A percentile compares a stretch with the other conserved stretches of the same genome.
Evolutionary conservation across 2,329 filamentous ascomycete species (phyloP).

Genomic region (Alternaria solani): DNA sequence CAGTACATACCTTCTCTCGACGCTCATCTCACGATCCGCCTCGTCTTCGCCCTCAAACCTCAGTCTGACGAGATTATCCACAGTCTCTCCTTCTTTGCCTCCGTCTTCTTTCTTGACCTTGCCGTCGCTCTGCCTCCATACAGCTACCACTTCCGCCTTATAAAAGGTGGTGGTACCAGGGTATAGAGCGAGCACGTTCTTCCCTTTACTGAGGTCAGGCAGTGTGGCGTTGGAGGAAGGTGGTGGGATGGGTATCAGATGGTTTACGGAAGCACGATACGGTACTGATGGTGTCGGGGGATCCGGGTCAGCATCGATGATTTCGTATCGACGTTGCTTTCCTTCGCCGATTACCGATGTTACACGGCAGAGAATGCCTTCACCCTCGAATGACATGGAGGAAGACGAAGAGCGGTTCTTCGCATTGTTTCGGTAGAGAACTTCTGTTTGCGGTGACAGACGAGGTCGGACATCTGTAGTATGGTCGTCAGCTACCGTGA

Average conservation of each 20-base stretch:
- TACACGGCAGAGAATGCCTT: constrained; percentile 61
- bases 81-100: constrained; percentile 51
- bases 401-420: constrained; percentile 43
- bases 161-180: constrained; percentile 64
- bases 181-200: constrained; percentile 60
- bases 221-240: constrained; percentile 52
- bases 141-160: constrained; percentile 58
- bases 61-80: constrained; percentile 53
- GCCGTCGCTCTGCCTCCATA: constrained; percentile 48
- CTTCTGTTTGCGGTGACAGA: constrained; percentile 55
- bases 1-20: constrained; percentile 61
- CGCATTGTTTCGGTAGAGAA: constrained; percentile 60
- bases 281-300: constrained; percentile 49
- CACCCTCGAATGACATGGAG: constrained; percentile 53
- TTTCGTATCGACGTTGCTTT: constrained; percentile 62
- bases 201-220: constrained; percentile 52
- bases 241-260: constrained; percentile 57
- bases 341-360: constrained; percentile 62
- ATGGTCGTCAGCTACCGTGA: constrained; percentile 3
- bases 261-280: constrained; percentile 57
- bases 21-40: constrained; percentile 55
- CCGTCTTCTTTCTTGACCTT: constrained; percentile 52
- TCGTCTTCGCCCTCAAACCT: constrained; percentile 61
- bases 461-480: constrained; percentile 35
- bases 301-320: constrained; percentile 59